Evolutionary conservation across 2,329 filamentous ascomycete genomes (phyloP), one percentile per base, ranked within the genome.

Genomic region (Trichoderma hamatum): DNA sequence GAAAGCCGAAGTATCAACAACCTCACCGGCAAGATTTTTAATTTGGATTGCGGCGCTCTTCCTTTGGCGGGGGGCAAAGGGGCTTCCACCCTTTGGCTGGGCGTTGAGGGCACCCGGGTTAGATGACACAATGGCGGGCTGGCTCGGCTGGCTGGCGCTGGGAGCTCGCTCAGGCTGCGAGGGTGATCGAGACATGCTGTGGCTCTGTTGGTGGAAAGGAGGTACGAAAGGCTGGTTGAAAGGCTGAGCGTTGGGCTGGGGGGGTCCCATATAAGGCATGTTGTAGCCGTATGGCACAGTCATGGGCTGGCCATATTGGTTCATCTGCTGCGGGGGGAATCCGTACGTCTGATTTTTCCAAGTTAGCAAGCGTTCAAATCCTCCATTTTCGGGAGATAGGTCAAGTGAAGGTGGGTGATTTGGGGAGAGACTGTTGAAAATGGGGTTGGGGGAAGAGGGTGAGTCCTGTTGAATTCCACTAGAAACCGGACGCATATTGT

Each of bases 41-140:
- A 97, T 97, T 60, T 89, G 85, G 72, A 97, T 91, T 1, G 91
- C 89, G 59, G 89, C 89, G 79, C 88, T 93, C 84, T 91, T 92
- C 78, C 84, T 84, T 36, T 82, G 83, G 74, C 84, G 46, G 9
- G 46, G 87, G 77, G 82, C 78, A 69, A 86, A 86, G 70, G 79
- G 80, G 49, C 80, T 81, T 16, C 81, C 73, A 76, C 70, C 80
- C 80, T 86, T 87, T 10, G 81, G 76, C 73, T 86, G 84, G 11
- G 90, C 89, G 70, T 88, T 87, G 70, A 90, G 85, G 71, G 90
- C 89, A 72, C 88, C 86, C 3, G 88, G 83, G 6, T 86, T 85
- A 71, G 88, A 88, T n/a, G 88, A 87, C 39, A 90, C 87, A 70
- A 83, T 85, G 78, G 80, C 88, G 76, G 88, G 83, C 80, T 89